A percentile compares a stretch with the other conserved stretches of the same genome.
phyloP scores from a whole-genome alignment of 306 rosid genomes.

The Corylus avellana region DNA sequence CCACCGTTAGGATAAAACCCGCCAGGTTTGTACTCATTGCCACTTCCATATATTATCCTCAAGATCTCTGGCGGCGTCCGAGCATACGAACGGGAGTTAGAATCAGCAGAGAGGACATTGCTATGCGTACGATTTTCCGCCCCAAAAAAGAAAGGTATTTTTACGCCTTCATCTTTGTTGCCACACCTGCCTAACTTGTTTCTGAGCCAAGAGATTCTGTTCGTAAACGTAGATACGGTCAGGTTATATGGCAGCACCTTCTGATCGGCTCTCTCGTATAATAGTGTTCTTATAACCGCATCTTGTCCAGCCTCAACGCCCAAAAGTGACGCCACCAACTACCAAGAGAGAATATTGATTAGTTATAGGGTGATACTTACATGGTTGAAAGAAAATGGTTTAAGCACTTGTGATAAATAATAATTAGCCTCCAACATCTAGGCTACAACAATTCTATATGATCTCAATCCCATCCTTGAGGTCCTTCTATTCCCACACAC shows the following conservation, averaged over 20 bases:
- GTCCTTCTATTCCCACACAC: no score
- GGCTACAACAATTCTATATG: no score
- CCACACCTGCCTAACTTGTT: slow-evolving; percentile 28
- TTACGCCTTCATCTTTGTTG: slow-evolving; percentile 33
- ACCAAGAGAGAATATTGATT: no score
- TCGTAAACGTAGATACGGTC: slow-evolving; percentile 31
- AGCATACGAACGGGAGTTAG: slow-evolving; percentile 22
- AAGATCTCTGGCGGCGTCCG: slow-evolving; percentile 24
- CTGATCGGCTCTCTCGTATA: slow-evolving; percentile 5
- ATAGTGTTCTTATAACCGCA: slow-evolving; percentile 23
- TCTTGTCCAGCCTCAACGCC: slow-evolving; percentile 34
- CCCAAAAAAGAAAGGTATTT: slow-evolving; percentile 19
- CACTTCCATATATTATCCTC: slow-evolving; percentile 25
- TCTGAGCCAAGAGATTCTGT: slow-evolving; percentile 3
- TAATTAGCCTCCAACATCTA: no score
- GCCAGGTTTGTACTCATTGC: slow-evolving; percentile 23
- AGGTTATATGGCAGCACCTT: slow-evolving; percentile 23
- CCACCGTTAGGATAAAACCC: slow-evolving; percentile 33
- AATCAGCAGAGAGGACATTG: slow-evolving; percentile 28
- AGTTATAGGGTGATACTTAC: no score
- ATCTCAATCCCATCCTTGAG: no score
- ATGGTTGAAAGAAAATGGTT: no score
- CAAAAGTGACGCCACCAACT: slow-evolving; percentile 29
- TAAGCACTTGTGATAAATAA: no score
- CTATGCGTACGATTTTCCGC: slow-evolving; percentile 28